A percentile compares a stretch with the other conserved stretches of the same genome.
These are phyloP conservation scores for Phascolomyces articulosus DNA, from an alignment of 371 early-diverging fungal genomes.

Conservation along the genomic window DNA sequence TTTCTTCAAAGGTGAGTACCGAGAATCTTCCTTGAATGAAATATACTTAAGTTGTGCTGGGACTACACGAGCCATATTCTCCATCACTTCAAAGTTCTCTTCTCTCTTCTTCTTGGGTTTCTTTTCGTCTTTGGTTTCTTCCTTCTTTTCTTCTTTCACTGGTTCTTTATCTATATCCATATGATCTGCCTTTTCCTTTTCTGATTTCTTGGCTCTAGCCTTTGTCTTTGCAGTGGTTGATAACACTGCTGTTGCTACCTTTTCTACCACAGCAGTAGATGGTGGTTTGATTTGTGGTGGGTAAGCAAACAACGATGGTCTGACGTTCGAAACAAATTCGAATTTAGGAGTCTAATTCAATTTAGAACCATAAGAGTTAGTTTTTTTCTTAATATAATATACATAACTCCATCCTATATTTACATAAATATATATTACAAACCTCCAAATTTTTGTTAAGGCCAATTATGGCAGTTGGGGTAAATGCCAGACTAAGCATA, in stretches of 20 bases:
- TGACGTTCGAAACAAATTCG: slow-evolving; percentile 82
- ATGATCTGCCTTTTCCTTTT: slow-evolving; percentile 67
- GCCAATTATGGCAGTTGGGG: slow-evolving; percentile 95
- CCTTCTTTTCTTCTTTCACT: slow-evolving; percentile 53
- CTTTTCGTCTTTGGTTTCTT: slow-evolving; percentile 45
- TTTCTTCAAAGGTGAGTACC: slow-evolving; percentile 90
- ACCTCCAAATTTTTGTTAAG: slow-evolving; percentile 85
- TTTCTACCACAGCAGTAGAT: slow-evolving; percentile 64
- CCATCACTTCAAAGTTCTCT: slow-evolving; percentile 71
- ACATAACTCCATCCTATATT: too few species aligned
- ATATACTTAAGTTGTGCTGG: slow-evolving; percentile 88
- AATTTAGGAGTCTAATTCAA: slow-evolving; percentile 79
- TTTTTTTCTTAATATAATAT: neutral
- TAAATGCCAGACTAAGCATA: slow-evolving; percentile 92
- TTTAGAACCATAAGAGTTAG: neutral
- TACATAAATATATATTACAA: slow-evolving; percentile 7
- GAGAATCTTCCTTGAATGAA: slow-evolving; percentile 78
- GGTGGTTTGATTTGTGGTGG: slow-evolving; percentile 82
- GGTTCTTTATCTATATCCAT: slow-evolving; percentile 54
- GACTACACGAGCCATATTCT: slow-evolving; percentile 89
- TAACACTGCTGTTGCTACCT: slow-evolving; percentile 92
- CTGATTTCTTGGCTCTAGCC: slow-evolving; percentile 86
- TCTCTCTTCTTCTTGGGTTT: slow-evolving; percentile 69
- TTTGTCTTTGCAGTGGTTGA: slow-evolving; percentile 95
- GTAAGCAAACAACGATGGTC: slow-evolving; percentile 91